Percentiles rank a stretch among this genome's conserved stretches.
Conservation (phyloP, 2,329 filamentous ascomycete genomes). For the Apiospora malaysiana region DNA sequence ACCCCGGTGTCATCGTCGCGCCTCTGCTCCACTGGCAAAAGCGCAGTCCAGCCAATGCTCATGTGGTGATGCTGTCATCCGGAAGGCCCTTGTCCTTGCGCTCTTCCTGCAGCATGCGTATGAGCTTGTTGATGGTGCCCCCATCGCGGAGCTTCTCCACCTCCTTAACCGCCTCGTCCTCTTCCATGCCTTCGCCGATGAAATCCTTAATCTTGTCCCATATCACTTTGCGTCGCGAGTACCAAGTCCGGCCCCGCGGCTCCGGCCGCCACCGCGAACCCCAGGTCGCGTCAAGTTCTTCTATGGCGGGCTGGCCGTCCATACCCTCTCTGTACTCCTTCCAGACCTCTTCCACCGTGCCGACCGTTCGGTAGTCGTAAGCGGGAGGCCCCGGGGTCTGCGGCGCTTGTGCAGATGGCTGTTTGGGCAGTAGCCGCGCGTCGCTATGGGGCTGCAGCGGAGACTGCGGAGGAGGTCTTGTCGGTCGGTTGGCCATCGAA, state of each 20-base stretch:
- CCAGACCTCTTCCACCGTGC: constrained; percentile 45
- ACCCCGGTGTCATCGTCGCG: neutral
- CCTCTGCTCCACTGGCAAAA: neutral
- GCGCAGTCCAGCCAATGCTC: neutral
- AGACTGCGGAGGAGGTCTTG: constrained; percentile 37
- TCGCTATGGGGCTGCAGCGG: constrained; percentile 33
- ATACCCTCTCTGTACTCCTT: constrained; percentile 44
- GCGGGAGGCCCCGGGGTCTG: constrained; percentile 39
- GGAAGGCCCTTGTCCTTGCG: constrained; percentile 41
- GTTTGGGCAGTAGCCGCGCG: constrained; percentile 32
- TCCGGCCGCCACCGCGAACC: constrained; percentile 46
- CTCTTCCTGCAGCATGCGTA: constrained; percentile 43
- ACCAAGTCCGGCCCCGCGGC: constrained; percentile 45
- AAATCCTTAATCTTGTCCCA: constrained; percentile 47
- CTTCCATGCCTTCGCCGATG: constrained; percentile 42
- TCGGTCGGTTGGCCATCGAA: constrained; percentile 30
- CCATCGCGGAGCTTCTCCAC: constrained; percentile 44
- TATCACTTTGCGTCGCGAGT: constrained; percentile 46
- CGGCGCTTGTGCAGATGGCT: constrained; percentile 32
- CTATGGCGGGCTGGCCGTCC: constrained; percentile 43
- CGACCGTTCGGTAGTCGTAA: constrained; percentile 42
- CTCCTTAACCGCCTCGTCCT: constrained; percentile 42
- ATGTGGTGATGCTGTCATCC: constrained; percentile 34
- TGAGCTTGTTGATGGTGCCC: constrained; percentile 45
- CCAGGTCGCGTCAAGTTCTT: constrained; percentile 43